These are phyloP conservation scores for Asterella californica DNA, from an alignment of 225 moss, liverwort and hornwort genomes.

Conservation along the genomic window DNA sequence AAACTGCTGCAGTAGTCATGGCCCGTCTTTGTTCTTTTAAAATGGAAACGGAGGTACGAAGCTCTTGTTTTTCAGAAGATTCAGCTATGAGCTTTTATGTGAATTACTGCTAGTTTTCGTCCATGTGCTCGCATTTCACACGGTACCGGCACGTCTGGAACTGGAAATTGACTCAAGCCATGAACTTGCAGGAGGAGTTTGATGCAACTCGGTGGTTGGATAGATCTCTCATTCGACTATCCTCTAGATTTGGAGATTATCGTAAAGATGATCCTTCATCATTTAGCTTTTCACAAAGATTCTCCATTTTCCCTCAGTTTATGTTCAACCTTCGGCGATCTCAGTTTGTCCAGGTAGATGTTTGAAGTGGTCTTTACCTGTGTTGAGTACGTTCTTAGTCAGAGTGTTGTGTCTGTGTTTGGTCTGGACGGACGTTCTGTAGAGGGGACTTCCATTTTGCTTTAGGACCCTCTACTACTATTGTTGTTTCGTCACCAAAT, in stretches of 20 bases:
- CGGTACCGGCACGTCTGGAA: background rate
- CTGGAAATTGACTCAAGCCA: background rate
- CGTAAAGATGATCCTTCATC: conserved; percentile 86
- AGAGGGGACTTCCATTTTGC: too few relatives aligned
- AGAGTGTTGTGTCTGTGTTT: background rate
- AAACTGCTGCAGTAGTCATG: conserved; percentile 91
- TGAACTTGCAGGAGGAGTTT: conserved; percentile 55
- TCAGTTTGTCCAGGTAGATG: conserved; percentile 66
- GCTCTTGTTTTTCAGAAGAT: background rate
- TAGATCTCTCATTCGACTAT: conserved; percentile 86
- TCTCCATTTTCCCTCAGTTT: conserved; percentile 93
- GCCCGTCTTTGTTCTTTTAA: conserved; percentile 86
- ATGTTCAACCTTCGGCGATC: conserved; percentile 98
- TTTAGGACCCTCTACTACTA: too few relatives aligned
- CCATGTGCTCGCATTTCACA: background rate
- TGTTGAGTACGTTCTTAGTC: background rate
- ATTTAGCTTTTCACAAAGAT: conserved; percentile 84
- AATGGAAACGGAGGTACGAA: conserved; percentile 73
- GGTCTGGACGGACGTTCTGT: too few relatives aligned
- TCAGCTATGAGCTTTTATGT: too few relatives aligned
- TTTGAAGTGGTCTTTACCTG: background rate
- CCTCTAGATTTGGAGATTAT: conserved; percentile 93
- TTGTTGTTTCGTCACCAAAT: too few relatives aligned
- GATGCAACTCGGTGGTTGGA: conserved; percentile 98
- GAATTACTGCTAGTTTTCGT: background rate